Percentiles rank a stretch among this genome's conserved stretches.
phyloP scores from a whole-genome alignment of 805 yeast species.

The Naumovozyma castellii region DNA sequence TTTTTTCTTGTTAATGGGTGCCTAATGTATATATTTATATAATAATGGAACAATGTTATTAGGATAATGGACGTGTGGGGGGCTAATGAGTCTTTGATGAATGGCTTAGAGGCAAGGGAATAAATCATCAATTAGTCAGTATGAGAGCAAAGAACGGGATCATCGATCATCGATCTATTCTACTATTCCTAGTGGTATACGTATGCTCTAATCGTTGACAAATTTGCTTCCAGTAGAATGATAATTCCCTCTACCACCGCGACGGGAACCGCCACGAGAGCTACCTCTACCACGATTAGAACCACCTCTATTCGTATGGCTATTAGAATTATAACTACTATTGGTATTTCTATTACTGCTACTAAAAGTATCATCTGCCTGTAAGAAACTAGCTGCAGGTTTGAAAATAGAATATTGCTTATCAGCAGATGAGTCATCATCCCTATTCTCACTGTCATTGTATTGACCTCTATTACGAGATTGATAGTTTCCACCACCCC shows the following conservation, averaged over 20 bases:
- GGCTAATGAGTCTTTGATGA: no score
- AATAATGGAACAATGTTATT: no score
- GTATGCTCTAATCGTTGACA: no score
- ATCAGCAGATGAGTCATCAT: constrained; percentile 1
- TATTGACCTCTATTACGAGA: neutral
- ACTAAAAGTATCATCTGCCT: constrained; percentile 3
- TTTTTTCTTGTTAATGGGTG: no score
- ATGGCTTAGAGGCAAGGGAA: no score
- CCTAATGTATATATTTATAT: no score
- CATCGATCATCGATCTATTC: constrained; percentile 7
- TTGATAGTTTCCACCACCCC: neutral
- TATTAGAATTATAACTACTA: constrained; percentile 3
- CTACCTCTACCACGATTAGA: constrained; percentile 4
- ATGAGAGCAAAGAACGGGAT: no score
- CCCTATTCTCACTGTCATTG: constrained; percentile 1
- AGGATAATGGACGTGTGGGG: no score
- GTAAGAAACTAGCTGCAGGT: constrained; percentile 28
- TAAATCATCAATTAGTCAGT: no score
- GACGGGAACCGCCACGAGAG: neutral
- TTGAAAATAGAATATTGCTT: constrained; percentile 22
- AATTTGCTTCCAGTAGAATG: no score
- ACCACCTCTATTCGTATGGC: constrained; percentile 14
- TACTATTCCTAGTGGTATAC: no score
- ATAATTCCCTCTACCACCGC: neutral
- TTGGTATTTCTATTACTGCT: constrained; percentile 8